Evolutionary conservation across 73 alveolate species (phyloP), one percentile per base, ranked within the genome.

Genomic region (Paramecium primaurelia): DNA sequence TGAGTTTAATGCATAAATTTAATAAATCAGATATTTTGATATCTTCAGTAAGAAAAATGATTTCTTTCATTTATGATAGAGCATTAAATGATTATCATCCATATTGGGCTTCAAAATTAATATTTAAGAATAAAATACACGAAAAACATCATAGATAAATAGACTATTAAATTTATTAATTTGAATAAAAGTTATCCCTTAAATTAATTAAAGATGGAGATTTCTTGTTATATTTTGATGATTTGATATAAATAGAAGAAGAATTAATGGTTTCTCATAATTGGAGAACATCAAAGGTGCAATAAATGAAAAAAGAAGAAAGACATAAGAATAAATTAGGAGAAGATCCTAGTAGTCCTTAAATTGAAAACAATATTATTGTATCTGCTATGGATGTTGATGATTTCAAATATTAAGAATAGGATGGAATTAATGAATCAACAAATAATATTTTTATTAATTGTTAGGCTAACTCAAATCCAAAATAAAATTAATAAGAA

Each of bases 11-110:
- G 18, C 44, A 42, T 18, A 80, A 80, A 18, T 80, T 45, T 80
- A 9, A 42, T 25, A 40, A 18, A 80, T 40, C 91, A 25, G 91
- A 80, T 49, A 80, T 80, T 16, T 80, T 80, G 18, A 45, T 80
- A n/a, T 80, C 71, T 18, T 80, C 45, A 28, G 71, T 80, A 8
- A 73, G 0, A 16, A 80, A 80, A 0, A 42, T 80, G 75, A 2
- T 80, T 9, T 11, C 28, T 7, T 80, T 45, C 34, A 80, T 80
- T 14, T 80, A 45, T 47, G 91, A 80, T 12, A 80, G 91, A 47
- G 71, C 91, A 18, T 49, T 80, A 6, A 45, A 42, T 47, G 91
- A 80, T 47, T 80, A 25, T 26, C 91, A 80, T 80, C 91, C 91
- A 10, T 80, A 32, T 80, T 80, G 91, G 91, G 75, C 91, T 5